Percentiles rank a stretch among this genome's conserved stretches.
These are phyloP conservation scores for Colletotrichum caudatum DNA, from an alignment of 2,329 filamentous ascomycete species.

Conservation along the genomic window DNA sequence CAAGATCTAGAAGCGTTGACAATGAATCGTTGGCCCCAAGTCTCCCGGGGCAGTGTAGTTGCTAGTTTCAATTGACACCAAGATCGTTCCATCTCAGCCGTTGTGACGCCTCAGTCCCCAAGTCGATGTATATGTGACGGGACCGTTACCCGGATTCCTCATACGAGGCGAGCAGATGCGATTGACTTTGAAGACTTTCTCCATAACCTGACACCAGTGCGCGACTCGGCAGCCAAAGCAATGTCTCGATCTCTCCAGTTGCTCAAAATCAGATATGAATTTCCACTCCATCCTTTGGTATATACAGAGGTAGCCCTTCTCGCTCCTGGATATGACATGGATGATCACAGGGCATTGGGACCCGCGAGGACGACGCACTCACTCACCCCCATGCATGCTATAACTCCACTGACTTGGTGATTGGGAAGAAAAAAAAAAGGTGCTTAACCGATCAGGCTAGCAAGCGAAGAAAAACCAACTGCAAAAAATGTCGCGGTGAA, in stretches of 20 bases:
- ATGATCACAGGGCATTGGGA: conserved; percentile 8
- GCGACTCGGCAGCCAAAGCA: background rate
- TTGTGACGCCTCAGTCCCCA: background rate
- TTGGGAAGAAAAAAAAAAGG: conserved; percentile 11
- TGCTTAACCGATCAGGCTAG: conserved; percentile 25
- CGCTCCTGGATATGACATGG: conserved; percentile 10
- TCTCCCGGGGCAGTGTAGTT: background rate
- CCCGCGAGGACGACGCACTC: background rate
- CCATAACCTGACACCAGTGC: background rate
- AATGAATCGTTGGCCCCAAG: background rate
- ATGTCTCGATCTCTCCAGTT: background rate
- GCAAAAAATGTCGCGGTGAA: conserved; percentile 21
- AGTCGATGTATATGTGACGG: background rate
- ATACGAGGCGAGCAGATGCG: background rate
- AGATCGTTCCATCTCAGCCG: background rate
- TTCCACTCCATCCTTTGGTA: conserved; percentile 34
- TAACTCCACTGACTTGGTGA: conserved; percentile 26
- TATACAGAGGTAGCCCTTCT: conserved; percentile 29
- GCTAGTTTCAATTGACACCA: background rate
- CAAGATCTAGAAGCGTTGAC: background rate
- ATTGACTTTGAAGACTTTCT: no score
- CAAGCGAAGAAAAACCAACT: conserved; percentile 28
- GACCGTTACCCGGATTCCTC: background rate
- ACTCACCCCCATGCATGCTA: conserved; percentile 15
- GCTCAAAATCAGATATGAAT: conserved; percentile 28